These are phyloP conservation scores for Cyclostephanos invisitatus DNA, from an alignment of 108 stramenopile genomes.

Conservation along the genomic window DNA sequence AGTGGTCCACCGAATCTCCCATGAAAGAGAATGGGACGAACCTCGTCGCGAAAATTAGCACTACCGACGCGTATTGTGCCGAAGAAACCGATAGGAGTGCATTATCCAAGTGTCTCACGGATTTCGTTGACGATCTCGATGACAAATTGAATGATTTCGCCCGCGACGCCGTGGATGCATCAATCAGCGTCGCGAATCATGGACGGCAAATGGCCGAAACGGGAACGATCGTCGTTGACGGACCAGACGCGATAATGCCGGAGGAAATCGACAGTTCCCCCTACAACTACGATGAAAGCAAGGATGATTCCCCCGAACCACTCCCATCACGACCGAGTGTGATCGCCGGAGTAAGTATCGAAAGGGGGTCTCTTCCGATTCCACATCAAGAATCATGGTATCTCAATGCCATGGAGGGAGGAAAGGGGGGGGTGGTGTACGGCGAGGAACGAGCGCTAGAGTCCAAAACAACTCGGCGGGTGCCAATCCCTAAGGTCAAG, in stretches of 20 bases:
- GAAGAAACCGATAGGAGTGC: not conserved
- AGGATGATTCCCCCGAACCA: conserved; percentile 46
- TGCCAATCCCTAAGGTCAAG: conserved; percentile 3
- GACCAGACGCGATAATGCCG: not conserved
- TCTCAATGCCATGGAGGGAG: conserved; percentile 51
- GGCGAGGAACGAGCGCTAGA: not conserved
- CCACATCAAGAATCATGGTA: conserved; percentile 54
- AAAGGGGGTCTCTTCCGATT: not conserved
- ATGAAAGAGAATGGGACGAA: not conserved
- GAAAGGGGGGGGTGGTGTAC: conserved; percentile 42
- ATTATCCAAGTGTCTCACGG: conserved; percentile 32
- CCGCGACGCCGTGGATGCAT: not conserved
- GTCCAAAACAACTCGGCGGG: not conserved
- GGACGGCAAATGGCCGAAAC: not conserved
- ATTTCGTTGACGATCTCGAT: conserved; percentile 32
- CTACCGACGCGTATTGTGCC: not conserved
- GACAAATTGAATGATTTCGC: conserved; percentile 29
- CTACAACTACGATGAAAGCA: conserved; percentile 33
- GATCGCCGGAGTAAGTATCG: not conserved
- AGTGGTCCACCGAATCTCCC: not conserved
- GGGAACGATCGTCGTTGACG: not conserved
- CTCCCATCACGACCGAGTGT: conserved; percentile 2
- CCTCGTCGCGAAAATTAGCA: not conserved
- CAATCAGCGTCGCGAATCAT: not conserved
- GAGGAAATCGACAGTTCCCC: not conserved